These are phyloP conservation scores for Clarkia xantiana DNA, from an alignment of 345 rosid genomes.

Conservation along the genomic window DNA sequence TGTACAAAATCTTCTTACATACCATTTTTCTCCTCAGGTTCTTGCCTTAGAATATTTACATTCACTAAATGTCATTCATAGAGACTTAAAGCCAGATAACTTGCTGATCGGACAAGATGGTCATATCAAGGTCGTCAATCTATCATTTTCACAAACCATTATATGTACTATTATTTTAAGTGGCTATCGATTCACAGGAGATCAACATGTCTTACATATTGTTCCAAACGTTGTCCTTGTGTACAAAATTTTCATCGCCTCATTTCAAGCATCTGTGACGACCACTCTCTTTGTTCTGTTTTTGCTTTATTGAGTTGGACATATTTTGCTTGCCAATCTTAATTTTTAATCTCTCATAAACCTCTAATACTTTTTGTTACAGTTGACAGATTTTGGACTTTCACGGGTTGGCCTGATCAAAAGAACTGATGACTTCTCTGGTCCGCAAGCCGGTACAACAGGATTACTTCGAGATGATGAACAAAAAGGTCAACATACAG, in stretches of 20 bases:
- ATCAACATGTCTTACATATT: too few species aligned
- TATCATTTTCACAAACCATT: slow-evolving; percentile 1
- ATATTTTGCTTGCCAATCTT: too few species aligned
- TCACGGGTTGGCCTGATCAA: slow-evolving; percentile 93
- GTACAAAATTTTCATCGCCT: too few species aligned
- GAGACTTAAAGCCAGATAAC: slow-evolving; percentile 98
- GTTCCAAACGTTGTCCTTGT: too few species aligned
- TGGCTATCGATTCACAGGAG: too few species aligned
- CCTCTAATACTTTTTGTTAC: slow-evolving; percentile 26
- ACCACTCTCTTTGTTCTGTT: too few species aligned
- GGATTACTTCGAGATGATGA: slow-evolving; percentile 45
- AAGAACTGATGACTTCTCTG: slow-evolving; percentile 93
- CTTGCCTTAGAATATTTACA: slow-evolving; percentile 97
- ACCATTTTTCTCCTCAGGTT: slow-evolving; percentile 46
- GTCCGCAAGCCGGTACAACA: slow-evolving; percentile 40
- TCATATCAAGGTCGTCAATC: slow-evolving; percentile 72
- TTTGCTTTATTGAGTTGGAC: background rate
- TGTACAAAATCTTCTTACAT: slow-evolving; percentile 14
- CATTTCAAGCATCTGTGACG: too few species aligned
- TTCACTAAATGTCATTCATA: slow-evolving; percentile 78
- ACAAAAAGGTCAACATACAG: slow-evolving; percentile 23
- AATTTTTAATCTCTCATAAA: background rate
- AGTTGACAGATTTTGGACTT: slow-evolving; percentile 99
- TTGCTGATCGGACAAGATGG: slow-evolving; percentile 96
- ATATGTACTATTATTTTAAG: background rate